Evolutionary conservation across 805 yeast genomes (phyloP).

Genomic region (Sugiyamaella qingdaonensis): DNA sequence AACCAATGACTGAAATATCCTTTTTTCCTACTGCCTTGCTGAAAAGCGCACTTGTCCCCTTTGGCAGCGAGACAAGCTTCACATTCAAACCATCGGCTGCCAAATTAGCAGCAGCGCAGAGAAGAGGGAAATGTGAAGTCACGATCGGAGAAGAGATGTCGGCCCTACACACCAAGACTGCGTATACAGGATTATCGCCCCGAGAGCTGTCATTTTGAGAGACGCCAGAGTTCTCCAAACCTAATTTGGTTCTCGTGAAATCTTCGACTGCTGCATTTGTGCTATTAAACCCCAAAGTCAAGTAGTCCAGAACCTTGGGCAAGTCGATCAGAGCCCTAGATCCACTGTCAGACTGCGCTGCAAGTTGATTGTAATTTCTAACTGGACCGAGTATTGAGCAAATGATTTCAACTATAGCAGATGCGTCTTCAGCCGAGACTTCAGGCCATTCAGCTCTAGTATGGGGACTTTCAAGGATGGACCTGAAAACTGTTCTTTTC

Average conservation of each 20-base stretch:
- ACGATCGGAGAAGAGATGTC: conserved; percentile 17
- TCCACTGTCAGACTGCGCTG: background rate
- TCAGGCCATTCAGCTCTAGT: conserved; percentile 21
- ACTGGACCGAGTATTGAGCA: conserved; percentile 11
- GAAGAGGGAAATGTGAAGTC: conserved; percentile 19
- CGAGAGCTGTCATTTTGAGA: background rate
- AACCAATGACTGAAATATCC: conserved; percentile 3
- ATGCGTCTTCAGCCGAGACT: conserved; percentile 10
- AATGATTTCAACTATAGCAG: conserved; percentile 10
- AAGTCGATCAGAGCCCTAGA: conserved; percentile 4
- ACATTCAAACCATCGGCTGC: conserved; percentile 2
- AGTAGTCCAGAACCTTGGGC: conserved; percentile 7
- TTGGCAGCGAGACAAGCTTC: conserved; percentile 19
- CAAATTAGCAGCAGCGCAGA: conserved; percentile 17
- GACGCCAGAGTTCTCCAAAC: background rate
- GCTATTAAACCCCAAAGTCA: conserved; percentile 22
- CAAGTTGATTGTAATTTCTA: conserved; percentile 3
- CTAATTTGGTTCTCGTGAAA: conserved; percentile 2
- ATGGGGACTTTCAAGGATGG: conserved; percentile 28
- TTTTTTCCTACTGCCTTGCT: conserved; percentile 2
- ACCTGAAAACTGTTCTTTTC: conserved; percentile 22
- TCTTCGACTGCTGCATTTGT: conserved; percentile 20
- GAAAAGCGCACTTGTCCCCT: conserved; percentile 15
- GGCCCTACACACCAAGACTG: conserved; percentile 20
- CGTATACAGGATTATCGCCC: conserved; percentile 2